A percentile compares a stretch with the other conserved stretches of the same genome.
Evolutionary conservation across 2,329 filamentous ascomycete genomes (phyloP).

Genomic region (Chrysoporthe deuterocubensis): DNA sequence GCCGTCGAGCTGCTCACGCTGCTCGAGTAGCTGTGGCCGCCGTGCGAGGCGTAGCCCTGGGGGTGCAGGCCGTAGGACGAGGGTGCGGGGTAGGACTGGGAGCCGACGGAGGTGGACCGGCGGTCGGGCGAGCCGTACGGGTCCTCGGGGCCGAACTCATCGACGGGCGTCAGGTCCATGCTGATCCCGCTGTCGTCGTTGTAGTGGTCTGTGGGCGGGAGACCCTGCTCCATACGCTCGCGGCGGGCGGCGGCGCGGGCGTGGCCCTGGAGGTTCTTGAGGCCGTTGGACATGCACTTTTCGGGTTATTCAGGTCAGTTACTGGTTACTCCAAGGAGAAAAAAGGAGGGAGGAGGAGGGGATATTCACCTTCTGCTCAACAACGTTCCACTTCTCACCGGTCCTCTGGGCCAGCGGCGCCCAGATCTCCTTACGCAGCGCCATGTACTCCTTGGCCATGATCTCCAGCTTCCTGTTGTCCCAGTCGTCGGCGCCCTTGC

Average conservation of each 20-base stretch:
- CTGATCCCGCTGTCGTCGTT: constrained; percentile 75
- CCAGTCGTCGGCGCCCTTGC: constrained; percentile 76
- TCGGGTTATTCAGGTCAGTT: constrained; percentile 27
- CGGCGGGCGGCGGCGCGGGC: constrained; percentile 68
- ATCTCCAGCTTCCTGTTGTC: constrained; percentile 75
- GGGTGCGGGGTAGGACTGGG: constrained; percentile 31
- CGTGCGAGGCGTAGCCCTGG: constrained; percentile 32
- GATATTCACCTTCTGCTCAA: constrained; percentile 64
- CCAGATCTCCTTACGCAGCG: constrained; percentile 82
- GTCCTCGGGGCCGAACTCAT: constrained; percentile 57
- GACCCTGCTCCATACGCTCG: constrained; percentile 59
- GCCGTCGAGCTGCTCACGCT: constrained; percentile 54
- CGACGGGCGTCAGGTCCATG: constrained; percentile 61
- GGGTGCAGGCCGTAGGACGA: constrained; percentile 31
- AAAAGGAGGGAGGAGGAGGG: background rate
- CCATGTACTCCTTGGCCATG: constrained; percentile 79
- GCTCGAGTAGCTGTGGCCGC: constrained; percentile 54
- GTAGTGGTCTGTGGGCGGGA: constrained; percentile 51
- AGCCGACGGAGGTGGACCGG: constrained; percentile 45
- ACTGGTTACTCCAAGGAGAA: constrained; percentile 1
- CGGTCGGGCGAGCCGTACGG: constrained; percentile 61
- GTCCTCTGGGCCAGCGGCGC: constrained; percentile 69
- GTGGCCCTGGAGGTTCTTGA: constrained; percentile 78
- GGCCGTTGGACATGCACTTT: constrained; percentile 81
- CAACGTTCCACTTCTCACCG: constrained; percentile 82